Conservation (phyloP, 495 filamentous ascomycete species). For the Aspergillus cristatus region DNA sequence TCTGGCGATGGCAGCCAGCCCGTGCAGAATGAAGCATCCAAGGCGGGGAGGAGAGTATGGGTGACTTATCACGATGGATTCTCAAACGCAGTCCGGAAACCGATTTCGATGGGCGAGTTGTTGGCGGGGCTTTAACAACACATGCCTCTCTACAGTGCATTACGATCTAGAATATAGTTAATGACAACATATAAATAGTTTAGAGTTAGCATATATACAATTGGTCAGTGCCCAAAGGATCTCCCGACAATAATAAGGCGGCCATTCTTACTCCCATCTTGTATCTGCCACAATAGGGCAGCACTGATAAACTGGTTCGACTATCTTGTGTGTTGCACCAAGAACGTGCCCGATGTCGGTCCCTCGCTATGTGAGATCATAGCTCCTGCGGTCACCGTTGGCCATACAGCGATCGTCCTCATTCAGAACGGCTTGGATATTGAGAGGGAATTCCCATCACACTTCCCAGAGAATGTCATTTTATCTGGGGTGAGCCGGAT, state of each 20-base stretch:
- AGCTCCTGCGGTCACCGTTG: conserved; percentile 37
- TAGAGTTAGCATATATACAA: too few species aligned
- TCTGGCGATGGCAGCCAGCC: conserved; percentile 9
- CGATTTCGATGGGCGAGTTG: conserved; percentile 77
- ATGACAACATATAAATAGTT: too few species aligned
- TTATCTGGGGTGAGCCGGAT: conserved; percentile 45
- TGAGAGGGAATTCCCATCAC: conserved; percentile 41
- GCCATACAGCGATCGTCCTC: conserved; percentile 44
- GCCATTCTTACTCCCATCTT: too few species aligned
- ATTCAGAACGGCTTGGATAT: conserved; percentile 58
- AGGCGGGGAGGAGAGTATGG: conserved; percentile 63
- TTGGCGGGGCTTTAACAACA: conserved; percentile 41
- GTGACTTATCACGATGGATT: conserved; percentile 93
- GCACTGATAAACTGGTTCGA: too few species aligned
- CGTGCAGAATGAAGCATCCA: conserved; percentile 22
- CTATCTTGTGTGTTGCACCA: conserved; percentile 42
- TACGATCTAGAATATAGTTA: neutral
- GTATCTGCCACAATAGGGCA: too few species aligned
- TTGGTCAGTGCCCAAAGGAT: too few species aligned
- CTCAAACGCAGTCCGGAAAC: conserved; percentile 92
- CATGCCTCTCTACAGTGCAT: too few species aligned
- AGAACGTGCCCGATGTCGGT: conserved; percentile 32
- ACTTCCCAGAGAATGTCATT: conserved; percentile 42
- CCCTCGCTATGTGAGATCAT: conserved; percentile 31
- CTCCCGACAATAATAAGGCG: too few species aligned